Evolutionary conservation across 78 protist genomes (phyloP).

Genomic region (Fonticula alba): DNA sequence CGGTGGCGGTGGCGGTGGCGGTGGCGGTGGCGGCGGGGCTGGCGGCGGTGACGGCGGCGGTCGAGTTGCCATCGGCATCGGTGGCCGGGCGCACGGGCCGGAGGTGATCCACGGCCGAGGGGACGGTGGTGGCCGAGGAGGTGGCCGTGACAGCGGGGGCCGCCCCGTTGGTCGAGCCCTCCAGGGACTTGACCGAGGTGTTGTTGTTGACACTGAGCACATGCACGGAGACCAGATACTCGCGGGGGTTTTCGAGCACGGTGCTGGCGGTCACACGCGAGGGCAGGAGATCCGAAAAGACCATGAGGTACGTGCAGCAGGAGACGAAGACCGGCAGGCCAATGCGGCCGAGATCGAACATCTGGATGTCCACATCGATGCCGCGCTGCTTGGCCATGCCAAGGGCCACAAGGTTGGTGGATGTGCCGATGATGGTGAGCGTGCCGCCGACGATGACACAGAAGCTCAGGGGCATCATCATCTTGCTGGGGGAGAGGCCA

Average conservation of each 20-base stretch:
- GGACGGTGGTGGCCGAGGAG: no score
- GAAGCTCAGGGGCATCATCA: conserved; percentile 15
- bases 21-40: no score
- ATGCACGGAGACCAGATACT: neutral
- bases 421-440: conserved; percentile 18
- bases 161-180: neutral
- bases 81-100: no score
- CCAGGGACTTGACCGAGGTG: neutral
- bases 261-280: no score
- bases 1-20: no score
- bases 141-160: neutral
- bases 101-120: no score
- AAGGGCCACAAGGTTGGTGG: conserved; percentile 16
- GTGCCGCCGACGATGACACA: conserved; percentile 20
- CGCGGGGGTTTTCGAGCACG: no score
- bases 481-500: neutral
- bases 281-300: neutral
- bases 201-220: neutral
- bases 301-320: neutral
- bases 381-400: conserved; percentile 4
- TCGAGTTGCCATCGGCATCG: no score
- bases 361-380: neutral
- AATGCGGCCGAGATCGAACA: conserved; percentile 4
- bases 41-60: no score
- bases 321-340: conserved; percentile 12